Conservation (phyloP, 768 basidiomycete species). For the Mycena sanguinolenta region DNA sequence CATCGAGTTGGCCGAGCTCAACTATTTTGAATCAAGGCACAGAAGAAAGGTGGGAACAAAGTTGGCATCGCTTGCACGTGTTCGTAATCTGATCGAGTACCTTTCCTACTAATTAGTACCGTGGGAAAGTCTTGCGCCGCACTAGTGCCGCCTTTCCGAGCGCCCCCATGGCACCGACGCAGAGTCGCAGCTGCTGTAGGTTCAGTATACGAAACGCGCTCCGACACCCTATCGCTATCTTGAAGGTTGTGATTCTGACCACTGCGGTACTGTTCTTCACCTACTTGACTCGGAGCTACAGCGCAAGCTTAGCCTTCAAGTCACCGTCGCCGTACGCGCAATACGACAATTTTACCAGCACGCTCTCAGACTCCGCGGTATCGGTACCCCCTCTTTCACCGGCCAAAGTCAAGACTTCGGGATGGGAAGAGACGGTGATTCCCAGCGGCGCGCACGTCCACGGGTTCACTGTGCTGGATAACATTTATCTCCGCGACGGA, state of each 20-base stretch:
- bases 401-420: not conserved
- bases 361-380: not conserved
- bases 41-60: too few species aligned
- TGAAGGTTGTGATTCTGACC: not conserved
- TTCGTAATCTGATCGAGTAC: too few species aligned
- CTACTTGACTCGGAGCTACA: not conserved
- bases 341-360: not conserved
- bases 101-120: too few species aligned
- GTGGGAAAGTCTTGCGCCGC: too few species aligned
- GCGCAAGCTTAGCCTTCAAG: too few species aligned
- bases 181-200: not conserved
- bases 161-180: too few species aligned
- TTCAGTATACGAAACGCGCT: not conserved
- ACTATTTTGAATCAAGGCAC: too few species aligned
- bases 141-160: too few species aligned
- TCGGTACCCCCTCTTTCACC: not conserved
- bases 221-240: too few species aligned
- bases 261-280: not conserved
- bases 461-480: slow-evolving; percentile 84
- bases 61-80: too few species aligned
- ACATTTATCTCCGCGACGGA: slow-evolving; percentile 81
- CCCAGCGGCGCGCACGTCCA: slow-evolving; percentile 57
- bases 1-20: too few species aligned
- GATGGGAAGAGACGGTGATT: slow-evolving; percentile 42
- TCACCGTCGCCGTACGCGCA: not conserved